Base-by-base conservation (phyloP, 441 rosid species). In the Hura crepitans region DNA sequence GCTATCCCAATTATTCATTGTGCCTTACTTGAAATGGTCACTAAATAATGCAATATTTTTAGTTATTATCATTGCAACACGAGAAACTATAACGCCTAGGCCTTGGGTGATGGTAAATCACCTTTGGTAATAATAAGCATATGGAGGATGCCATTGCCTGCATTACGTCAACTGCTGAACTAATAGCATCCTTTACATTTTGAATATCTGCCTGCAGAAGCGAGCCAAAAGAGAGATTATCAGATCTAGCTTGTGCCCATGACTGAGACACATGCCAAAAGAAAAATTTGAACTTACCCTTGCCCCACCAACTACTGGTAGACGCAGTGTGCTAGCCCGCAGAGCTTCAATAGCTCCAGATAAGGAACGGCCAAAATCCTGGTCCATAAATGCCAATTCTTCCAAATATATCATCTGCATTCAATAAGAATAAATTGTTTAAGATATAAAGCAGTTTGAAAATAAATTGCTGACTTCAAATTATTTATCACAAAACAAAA, bases 141-240 rank as follows among this genome's bases (percentile, higher is more conserved):
- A 90, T 79, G 42, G 97, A 90, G 72, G 92, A 84, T 25, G 85
- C 86, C 92, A 94, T 86, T 62, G 93, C 85, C 74, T 90, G 97
- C 96, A 94, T 86, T 46, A 94, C 90, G 79, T 90, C 93, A 75
- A 84, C 86, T 12, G 92, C 98, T 31, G 96, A 94, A 76, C 81
- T 82, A 78, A 94, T 79, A 45, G 96, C 97, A 74, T 88, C 86
- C 72, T 87, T 88, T 58, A 91, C 80, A 55, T 83, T 86, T 54
- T 83, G 92, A 73, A 82, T 67, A 78, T 94, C 93, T 62, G 85
- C 92, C 98, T 94, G 90, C 46, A 79, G 65, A 54, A 37, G 65
- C 55, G 31, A 68, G 53, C 65, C 42, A 31, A 68, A 35, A 10
- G 20, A 46, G n/a, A 68, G 25, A 47, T 20, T 33, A 61, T 60